These are phyloP conservation scores for Articulospora tetracladia DNA, from an alignment of 495 filamentous ascomycete species.

Conservation along the genomic window DNA sequence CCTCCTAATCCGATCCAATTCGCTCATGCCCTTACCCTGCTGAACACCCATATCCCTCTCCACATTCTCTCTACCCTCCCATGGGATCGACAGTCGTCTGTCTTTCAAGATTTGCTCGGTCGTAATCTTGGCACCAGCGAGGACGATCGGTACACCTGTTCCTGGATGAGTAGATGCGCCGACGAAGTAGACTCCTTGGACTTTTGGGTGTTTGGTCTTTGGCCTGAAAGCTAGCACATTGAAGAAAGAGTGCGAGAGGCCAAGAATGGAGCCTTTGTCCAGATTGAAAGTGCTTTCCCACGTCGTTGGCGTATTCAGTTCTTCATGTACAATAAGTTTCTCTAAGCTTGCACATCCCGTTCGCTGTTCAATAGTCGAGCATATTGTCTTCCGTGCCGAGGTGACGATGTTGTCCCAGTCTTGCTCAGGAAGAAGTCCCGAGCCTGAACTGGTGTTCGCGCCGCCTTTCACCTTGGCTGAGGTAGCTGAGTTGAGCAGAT, in stretches of 20 bases:
- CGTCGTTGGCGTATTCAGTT: conserved; percentile 53
- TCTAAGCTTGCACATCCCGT: conserved; percentile 43
- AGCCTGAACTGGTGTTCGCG: conserved; percentile 29
- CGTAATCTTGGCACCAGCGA: conserved; percentile 61
- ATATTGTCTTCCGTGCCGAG: conserved; percentile 46
- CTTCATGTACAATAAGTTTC: conserved; percentile 49
- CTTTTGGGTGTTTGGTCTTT: conserved; percentile 43
- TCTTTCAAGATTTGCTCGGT: conserved; percentile 51
- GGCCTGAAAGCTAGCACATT: conserved; percentile 67
- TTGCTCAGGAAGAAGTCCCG: conserved; percentile 37
- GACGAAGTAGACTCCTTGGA: conserved; percentile 54
- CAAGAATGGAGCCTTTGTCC: conserved; percentile 65
- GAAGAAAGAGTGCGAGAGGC: conserved; percentile 64
- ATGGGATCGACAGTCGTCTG: conserved; percentile 34
- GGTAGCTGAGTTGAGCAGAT: conserved; percentile 33
- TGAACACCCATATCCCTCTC: conserved; percentile 21
- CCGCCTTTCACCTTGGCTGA: conserved; percentile 10
- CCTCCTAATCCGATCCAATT: conserved; percentile 30
- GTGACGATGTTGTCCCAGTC: conserved; percentile 53
- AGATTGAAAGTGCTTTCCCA: conserved; percentile 67
- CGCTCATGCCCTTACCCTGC: conserved; percentile 21
- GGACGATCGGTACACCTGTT: conserved; percentile 65
- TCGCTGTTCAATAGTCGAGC: conserved; percentile 50
- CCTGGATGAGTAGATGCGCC: conserved; percentile 70
- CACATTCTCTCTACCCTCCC: conserved; percentile 24